These are phyloP conservation scores for Auricularia sp. DNA, from an alignment of 768 basidiomycete genomes.

Conservation along the genomic window DNA sequence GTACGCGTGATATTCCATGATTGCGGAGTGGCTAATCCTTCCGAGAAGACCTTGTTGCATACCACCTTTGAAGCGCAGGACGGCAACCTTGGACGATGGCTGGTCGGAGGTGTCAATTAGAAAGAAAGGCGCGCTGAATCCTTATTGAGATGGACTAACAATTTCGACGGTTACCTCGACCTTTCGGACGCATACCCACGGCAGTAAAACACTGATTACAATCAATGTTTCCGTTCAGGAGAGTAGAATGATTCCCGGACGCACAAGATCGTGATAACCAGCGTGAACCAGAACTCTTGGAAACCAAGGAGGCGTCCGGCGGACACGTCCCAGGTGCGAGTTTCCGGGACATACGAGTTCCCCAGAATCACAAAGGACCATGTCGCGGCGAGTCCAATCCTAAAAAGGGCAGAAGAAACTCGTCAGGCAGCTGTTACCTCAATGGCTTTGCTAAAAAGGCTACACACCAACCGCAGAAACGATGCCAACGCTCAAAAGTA, in stretches of 20 bases:
- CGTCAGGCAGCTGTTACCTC: neutral
- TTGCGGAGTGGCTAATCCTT: constrained; percentile 10
- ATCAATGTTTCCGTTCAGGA: no score
- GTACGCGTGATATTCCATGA: constrained; percentile 15
- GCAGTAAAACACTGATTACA: constrained; percentile 7
- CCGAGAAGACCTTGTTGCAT: constrained; percentile 16
- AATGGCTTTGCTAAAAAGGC: neutral
- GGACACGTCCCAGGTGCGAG: constrained; percentile 7
- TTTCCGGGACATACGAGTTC: constrained; percentile 6
- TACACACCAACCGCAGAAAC: constrained; percentile 13
- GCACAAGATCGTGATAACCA: constrained; percentile 12
- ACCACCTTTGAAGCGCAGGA: constrained; percentile 13
- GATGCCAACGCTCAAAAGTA: constrained; percentile 13
- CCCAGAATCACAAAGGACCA: constrained; percentile 13
- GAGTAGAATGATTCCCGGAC: neutral
- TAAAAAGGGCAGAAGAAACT: constrained; percentile 23
- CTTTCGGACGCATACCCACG: constrained; percentile 12
- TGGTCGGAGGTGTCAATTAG: neutral
- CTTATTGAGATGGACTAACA: neutral
- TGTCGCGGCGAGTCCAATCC: constrained; percentile 14
- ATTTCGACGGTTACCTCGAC: constrained; percentile 14
- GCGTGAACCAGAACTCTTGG: constrained; percentile 14
- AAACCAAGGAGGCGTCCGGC: constrained; percentile 6
- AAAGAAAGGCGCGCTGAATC: neutral
- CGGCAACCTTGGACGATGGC: constrained; percentile 12